phyloP scores from a whole-genome alignment of 495 filamentous ascomycete genomes.

The Annulohypoxylon moriforme region DNA sequence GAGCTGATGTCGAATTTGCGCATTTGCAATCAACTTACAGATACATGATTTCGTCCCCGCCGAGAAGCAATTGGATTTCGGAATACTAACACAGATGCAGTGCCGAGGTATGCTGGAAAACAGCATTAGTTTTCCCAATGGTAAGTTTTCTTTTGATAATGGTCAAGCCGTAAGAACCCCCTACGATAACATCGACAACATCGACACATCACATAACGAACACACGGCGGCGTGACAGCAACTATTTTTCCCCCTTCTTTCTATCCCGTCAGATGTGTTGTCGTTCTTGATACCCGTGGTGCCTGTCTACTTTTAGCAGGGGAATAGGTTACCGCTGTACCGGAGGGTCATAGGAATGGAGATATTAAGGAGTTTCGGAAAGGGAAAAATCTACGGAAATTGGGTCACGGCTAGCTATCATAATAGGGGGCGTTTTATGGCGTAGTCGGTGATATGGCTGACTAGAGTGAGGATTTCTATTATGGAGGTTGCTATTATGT shows the following conservation, averaged over 20 bases:
- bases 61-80: slow-evolving; percentile 14
- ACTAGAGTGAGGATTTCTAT: slow-evolving; percentile 1
- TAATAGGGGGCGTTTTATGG: slow-evolving; percentile 17
- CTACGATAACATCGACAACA: neutral
- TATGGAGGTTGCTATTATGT: slow-evolving; percentile 1
- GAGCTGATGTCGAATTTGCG: slow-evolving; percentile 24
- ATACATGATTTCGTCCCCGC: slow-evolving; percentile 10
- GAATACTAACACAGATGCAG: slow-evolving; percentile 46
- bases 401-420: slow-evolving; percentile 1
- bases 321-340: slow-evolving; percentile 9
- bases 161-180: slow-evolving; percentile 21
- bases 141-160: slow-evolving; percentile 41
- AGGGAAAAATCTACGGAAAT: slow-evolving; percentile 25
- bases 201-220: neutral
- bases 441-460: slow-evolving; percentile 17
- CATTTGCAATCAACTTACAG: slow-evolving; percentile 31
- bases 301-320: slow-evolving; percentile 21
- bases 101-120: slow-evolving; percentile 20
- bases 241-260: slow-evolving; percentile 4
- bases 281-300: slow-evolving; percentile 41
- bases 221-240: slow-evolving; percentile 11
- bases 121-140: slow-evolving; percentile 24
- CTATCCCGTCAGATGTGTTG: slow-evolving; percentile 17
- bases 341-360: slow-evolving; percentile 8
- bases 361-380: slow-evolving; percentile 31